These are phyloP conservation scores for Talaromyces rugulosus DNA, from an alignment of 2,329 filamentous ascomycete species.

Conservation along the genomic window DNA sequence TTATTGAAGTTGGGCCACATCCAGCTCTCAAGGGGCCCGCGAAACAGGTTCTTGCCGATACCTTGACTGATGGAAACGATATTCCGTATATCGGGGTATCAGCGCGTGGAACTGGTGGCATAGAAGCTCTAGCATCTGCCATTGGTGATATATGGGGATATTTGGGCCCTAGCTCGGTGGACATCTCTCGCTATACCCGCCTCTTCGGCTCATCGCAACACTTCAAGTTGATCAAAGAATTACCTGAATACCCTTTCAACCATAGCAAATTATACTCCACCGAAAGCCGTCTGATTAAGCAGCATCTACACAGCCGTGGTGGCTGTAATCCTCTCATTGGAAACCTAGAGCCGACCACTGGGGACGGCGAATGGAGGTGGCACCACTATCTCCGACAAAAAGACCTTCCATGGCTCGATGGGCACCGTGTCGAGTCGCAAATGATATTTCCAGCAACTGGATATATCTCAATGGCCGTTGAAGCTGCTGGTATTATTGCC, in stretches of 20 bases:
- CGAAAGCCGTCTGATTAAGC: constrained; percentile 15
- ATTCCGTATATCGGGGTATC: constrained; percentile 15
- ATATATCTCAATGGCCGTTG: constrained; percentile 24
- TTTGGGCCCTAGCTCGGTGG: constrained; percentile 12
- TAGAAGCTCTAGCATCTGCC: constrained; percentile 1
- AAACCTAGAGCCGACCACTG: background rate
- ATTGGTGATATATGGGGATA: constrained; percentile 17
- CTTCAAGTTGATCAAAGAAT: background rate
- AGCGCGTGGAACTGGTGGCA: constrained; percentile 10
- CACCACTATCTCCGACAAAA: constrained; percentile 19
- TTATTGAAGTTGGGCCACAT: constrained; percentile 30
- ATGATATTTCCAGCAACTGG: constrained; percentile 29
- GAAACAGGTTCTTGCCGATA: constrained; percentile 12
- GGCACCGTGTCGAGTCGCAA: constrained; percentile 30
- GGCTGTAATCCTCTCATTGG: background rate
- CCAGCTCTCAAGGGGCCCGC: constrained; percentile 25
- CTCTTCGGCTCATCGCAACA: background rate
- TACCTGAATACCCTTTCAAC: constrained; percentile 19
- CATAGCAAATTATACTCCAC: constrained; percentile 13
- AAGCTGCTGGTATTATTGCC: constrained; percentile 14
- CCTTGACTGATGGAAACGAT: background rate
- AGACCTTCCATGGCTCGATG: constrained; percentile 29
- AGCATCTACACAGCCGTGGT: background rate
- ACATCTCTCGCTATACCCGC: constrained; percentile 6
- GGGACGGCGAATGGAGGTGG: constrained; percentile 15